Conservation (phyloP, 2,329 filamentous ascomycete species). For the Hymenoscyphus fraxineus region DNA sequence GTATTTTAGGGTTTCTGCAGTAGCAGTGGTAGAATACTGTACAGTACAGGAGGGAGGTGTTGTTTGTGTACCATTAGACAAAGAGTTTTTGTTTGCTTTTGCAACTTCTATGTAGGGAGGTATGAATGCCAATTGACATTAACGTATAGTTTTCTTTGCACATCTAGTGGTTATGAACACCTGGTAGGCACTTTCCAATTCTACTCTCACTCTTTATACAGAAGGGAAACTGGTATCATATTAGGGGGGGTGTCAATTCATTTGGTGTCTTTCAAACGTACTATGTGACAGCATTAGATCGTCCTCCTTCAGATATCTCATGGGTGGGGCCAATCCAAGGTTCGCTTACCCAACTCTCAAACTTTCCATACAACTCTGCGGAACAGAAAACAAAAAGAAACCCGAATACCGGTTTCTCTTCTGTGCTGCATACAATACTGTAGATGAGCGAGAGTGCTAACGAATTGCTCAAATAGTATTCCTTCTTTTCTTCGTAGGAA, state of each 20-base stretch:
- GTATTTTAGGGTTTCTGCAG: no score
- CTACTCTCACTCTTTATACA: conserved; percentile 41
- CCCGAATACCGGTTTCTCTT: not conserved
- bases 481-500: conserved; percentile 40
- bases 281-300: conserved; percentile 37
- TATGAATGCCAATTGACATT: not conserved
- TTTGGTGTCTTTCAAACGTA: conserved; percentile 35
- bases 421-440: not conserved
- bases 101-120: not conserved
- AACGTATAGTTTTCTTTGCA: conserved; percentile 18
- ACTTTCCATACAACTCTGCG: not conserved
- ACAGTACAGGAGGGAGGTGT: not conserved
- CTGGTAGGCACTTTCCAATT: conserved; percentile 43
- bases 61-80: not conserved
- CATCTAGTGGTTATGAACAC: conserved; percentile 34
- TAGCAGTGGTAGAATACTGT: no score
- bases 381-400: not conserved
- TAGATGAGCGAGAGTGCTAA: not conserved
- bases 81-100: not conserved
- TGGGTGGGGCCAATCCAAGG: conserved; percentile 47
- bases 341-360: not conserved
- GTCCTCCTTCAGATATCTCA: conserved; percentile 39
- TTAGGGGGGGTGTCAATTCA: conserved; percentile 27
- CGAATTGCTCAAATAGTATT: conserved; percentile 29
- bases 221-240: conserved; percentile 37